Conservation (phyloP, 78 protist species). For the Dictyostelium purpureum region DNA sequence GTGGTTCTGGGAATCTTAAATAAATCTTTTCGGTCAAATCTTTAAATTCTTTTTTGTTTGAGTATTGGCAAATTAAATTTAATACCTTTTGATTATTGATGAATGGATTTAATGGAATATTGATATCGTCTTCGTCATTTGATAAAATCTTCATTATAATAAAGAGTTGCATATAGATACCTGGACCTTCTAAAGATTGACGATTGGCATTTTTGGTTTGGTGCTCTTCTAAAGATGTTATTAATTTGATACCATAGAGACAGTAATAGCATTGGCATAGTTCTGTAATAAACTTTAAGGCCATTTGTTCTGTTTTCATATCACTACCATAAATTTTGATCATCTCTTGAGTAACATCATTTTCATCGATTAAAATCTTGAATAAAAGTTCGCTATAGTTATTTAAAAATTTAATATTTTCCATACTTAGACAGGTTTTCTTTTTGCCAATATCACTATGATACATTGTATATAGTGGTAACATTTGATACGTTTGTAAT, state of each 20-base stretch:
- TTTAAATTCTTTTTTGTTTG: slow-evolving; percentile 37
- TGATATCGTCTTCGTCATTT: slow-evolving; percentile 37
- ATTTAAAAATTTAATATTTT: background rate
- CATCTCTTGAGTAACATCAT: background rate
- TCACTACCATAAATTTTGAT: background rate
- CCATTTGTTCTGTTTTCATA: background rate
- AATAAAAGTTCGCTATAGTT: background rate
- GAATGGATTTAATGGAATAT: slow-evolving; percentile 10
- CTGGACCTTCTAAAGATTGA: slow-evolving; percentile 12
- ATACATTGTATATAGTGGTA: background rate
- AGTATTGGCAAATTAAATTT: background rate
- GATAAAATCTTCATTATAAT: slow-evolving; percentile 25
- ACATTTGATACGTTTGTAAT: background rate
- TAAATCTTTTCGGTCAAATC: slow-evolving; percentile 40
- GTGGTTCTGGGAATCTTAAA: slow-evolving; percentile 31
- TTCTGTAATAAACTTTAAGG: background rate
- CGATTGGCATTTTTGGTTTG: background rate
- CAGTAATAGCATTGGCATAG: slow-evolving; percentile 38
- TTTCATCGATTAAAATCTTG: background rate
- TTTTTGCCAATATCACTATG: slow-evolving; percentile 35
- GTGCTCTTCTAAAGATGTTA: slow-evolving; percentile 18
- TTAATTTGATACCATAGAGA: slow-evolving; percentile 30
- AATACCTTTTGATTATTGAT: background rate
- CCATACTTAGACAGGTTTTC: background rate
- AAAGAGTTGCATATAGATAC: slow-evolving; percentile 29